Evolutionary conservation across 768 basidiomycete genomes (phyloP).

Genomic region (Leucocoprinus birnbaumii): DNA sequence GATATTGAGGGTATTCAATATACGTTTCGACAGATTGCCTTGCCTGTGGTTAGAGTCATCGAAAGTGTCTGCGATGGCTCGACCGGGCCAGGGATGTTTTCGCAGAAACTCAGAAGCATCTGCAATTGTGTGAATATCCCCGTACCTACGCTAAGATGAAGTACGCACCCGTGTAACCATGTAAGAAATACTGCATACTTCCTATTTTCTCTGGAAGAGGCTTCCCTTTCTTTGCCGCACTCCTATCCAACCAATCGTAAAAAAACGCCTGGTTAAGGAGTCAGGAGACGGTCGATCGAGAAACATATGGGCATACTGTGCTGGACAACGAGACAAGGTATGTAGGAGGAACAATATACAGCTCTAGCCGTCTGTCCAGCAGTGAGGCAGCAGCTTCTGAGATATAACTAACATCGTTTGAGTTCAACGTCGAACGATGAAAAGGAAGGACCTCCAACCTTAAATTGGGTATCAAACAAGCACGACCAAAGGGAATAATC

Average conservation of each 20-base stretch:
- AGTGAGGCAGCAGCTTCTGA: conserved; percentile 88
- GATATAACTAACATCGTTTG: conserved; percentile 57
- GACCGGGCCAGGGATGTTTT: conserved; percentile 85
- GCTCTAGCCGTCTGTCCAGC: conserved; percentile 67
- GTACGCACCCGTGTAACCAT: conserved; percentile 68
- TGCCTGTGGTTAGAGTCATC: conserved; percentile 81
- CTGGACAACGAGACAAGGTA: conserved; percentile 81
- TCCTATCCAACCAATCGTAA: conserved; percentile 89
- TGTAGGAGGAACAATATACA: conserved; percentile 85
- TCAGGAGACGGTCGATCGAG: conserved; percentile 1
- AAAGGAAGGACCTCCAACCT: conserved; percentile 42
- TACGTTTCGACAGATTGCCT: conserved; percentile 63
- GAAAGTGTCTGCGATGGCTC: conserved; percentile 80
- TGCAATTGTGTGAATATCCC: conserved; percentile 20
- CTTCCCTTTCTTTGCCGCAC: conserved; percentile 79
- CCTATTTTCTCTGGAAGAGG: conserved; percentile 85
- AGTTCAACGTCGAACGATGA: not conserved
- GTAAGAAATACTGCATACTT: conserved; percentile 85
- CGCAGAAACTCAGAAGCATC: conserved; percentile 88
- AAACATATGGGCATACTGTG: conserved; percentile 40
- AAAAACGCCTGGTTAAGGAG: conserved; percentile 71
- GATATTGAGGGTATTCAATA: conserved; percentile 66
- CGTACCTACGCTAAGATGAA: not conserved
- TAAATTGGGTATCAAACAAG: conserved; percentile 86
- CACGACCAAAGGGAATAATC: conserved; percentile 88